Conservation (phyloP, 2,329 filamentous ascomycete species). For the Trichophyton verrucosum region DNA sequence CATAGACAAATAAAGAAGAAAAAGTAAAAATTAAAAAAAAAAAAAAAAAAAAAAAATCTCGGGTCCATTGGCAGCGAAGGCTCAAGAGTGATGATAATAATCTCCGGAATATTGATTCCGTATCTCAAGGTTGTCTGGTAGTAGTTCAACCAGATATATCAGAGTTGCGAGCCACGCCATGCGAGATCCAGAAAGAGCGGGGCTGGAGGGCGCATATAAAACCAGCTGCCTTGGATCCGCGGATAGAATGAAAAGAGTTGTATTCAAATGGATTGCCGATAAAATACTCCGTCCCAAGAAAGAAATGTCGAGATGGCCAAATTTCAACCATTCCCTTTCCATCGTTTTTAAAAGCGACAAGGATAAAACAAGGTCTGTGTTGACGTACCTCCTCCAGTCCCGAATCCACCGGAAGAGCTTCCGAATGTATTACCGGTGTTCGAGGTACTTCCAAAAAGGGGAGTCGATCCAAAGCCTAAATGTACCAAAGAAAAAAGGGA, state of each 20-base stretch:
- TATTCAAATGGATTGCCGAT: background rate
- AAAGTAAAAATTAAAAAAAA: background rate
- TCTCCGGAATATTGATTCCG: background rate
- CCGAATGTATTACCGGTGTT: conserved; percentile 17
- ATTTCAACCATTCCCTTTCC: background rate
- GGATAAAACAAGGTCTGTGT: background rate
- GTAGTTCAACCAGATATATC: background rate
- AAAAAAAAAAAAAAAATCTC: background rate
- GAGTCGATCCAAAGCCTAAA: conserved; percentile 28
- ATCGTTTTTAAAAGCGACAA: background rate
- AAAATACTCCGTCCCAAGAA: background rate
- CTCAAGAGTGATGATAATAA: background rate
- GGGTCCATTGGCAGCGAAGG: background rate
- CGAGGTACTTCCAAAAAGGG: conserved; percentile 27
- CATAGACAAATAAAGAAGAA: background rate
- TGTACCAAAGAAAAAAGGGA: conserved; percentile 7
- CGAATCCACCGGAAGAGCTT: conserved; percentile 17
- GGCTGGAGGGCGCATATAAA: background rate
- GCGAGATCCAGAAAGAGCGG: background rate
- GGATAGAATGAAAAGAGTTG: background rate
- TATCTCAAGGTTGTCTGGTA: background rate
- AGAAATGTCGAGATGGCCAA: background rate
- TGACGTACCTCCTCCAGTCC: conserved; percentile 21
- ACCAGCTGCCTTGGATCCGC: background rate
- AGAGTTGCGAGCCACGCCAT: background rate